These are phyloP conservation scores for Inga leiocalycina DNA, from an alignment of 306 rosid genomes.

Conservation along the genomic window DNA sequence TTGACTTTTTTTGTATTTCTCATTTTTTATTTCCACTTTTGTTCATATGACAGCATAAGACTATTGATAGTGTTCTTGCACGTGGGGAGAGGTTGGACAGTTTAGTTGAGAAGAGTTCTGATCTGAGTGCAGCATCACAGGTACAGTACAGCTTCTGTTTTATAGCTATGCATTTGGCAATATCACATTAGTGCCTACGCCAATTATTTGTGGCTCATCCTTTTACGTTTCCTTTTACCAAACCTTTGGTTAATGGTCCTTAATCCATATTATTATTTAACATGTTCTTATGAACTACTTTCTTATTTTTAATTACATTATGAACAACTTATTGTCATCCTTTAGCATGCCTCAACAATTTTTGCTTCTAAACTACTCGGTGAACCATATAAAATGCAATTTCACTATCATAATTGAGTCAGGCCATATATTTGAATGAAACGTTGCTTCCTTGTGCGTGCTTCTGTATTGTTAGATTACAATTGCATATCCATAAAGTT, in stretches of 20 bases:
- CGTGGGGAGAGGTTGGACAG: constrained; percentile 98
- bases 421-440: constrained; percentile 3
- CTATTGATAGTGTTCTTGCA: constrained; percentile 96
- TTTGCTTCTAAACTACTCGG: not conserved
- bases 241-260: constrained; percentile 4
- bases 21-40: constrained; percentile 12
- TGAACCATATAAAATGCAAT: not conserved
- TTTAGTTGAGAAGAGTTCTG: constrained; percentile 98
- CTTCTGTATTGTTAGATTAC: not conserved
- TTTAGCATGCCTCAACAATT: not conserved
- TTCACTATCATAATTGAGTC: not conserved
- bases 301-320: too few relatives aligned
- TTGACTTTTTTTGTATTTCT: constrained; percentile 21
- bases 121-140: constrained; percentile 98
- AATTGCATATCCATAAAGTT: not conserved
- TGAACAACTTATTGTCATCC: not conserved
- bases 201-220: not conserved
- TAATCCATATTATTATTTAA: not conserved
- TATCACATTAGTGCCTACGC: not conserved
- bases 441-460: not conserved
- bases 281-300: not conserved
- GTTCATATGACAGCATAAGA: constrained; percentile 74
- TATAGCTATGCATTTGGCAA: constrained; percentile 23
- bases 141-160: constrained; percentile 41
- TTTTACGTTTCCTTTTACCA: constrained; percentile 2